Base-by-base conservation (phyloP, 352 stramenopile species). In the Pythium dissimile region DNA sequence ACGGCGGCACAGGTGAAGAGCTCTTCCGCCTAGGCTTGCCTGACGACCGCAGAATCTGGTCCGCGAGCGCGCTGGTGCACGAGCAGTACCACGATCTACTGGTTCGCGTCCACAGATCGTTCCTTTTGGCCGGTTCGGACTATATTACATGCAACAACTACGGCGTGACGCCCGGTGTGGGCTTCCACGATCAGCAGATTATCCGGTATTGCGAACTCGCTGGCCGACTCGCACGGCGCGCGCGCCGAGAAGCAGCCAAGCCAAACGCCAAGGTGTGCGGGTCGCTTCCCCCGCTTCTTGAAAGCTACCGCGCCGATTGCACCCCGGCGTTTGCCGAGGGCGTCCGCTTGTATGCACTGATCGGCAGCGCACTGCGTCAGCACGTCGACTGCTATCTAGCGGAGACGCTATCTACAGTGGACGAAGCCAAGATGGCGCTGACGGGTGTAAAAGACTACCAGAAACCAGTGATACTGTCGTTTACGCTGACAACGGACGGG, bases 61-160 rank as follows among this genome's bases (percentile, higher is more conserved):
- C 86, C 42, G 91, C 88, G 2, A 42, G 21, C 16, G 89, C 86
- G n/a, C 61, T 97, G 3, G 71, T 92, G 15, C 59, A 92, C 44
- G 41, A 66, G 10, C 13, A 88, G 41, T 76, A 94, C 66, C 86
- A 97, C 60, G 59, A 66, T 8, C 66, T 87, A 27, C 64, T 97
- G 4, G 60, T 77, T 18, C 48, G 92, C 1, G 88, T 97, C 27
- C 91, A 97, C 57, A 59, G 44, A 18, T 88, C 84, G 9, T 97
- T 96, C 57, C 59, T 97, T 9, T 16, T 64, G 20, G 86, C 87
- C 21, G 89, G 89, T 13, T 71, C 85, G 5, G 63, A 90, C 51
- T 87, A 72, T 16, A 85, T 97, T 48, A 97, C 91, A 20, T 91
- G 84, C 61, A 97, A 97, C 74, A 95, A 91, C 37, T 97, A 97